Base-by-base conservation (phyloP, 1,284 basidiomycete species). In the Calocybe gambosa region DNA sequence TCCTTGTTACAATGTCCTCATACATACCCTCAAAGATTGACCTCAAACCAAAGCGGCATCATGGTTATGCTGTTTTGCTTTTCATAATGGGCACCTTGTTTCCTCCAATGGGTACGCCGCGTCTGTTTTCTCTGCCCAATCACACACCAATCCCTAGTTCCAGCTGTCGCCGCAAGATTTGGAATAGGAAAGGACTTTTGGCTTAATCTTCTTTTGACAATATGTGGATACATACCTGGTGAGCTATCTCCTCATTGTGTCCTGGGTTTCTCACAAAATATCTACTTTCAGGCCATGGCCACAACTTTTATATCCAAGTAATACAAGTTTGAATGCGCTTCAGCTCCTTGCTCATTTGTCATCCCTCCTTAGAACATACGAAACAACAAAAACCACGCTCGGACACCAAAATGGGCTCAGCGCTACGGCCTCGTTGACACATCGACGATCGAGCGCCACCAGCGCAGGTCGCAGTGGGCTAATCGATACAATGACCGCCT, bases 361-460 rank as follows among this genome's bases (percentile, higher is more conserved):
- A 43, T 16, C 21, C 7, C 28, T 52, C 43, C 50, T 29, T 66
- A 96, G 82, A 96, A 95, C 68, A 84, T 98, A 55, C 78, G 94
- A 45, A 97, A 97, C 71, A 97, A 97, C 74, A 90, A 93, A 72
- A 94, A 82, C 58, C 77, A 88, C 60, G 74, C 78, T 21, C 84
- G 94, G 47, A 96, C 93, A 18, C 94, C 94, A 13, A 93, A 95
- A 62, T 98, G 94, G 94, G 89, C 88, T 0, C 75, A 91, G 63
- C 81, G 84, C 51, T 90, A 89, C 61, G 93, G 93, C 28, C 82
- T 97, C 40, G 80, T 96, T 55, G 79, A 93, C 62, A 83, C 78
- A 21, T 70, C 80, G 18, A 80, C 85, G 55, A 82, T 88, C 58
- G 76, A 80, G 56, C 85, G 90, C 59, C 82, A 85, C 51, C 76